Conservation (phyloP, 352 stramenopile genomes). For the Globisporangium spiculum region DNA sequence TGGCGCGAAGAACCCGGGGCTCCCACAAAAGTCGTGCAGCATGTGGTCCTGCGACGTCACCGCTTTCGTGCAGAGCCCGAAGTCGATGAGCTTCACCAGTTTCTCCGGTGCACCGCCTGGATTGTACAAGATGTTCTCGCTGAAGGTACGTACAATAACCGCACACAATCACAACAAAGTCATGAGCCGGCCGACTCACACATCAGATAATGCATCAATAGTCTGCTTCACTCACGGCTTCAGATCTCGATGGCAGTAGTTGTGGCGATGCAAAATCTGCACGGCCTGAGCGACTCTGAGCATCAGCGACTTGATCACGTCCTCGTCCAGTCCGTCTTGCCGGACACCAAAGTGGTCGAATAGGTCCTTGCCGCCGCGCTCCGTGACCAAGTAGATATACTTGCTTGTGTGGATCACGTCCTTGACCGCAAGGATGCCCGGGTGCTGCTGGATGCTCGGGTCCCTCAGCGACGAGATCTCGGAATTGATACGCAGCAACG, state of each 20-base stretch:
- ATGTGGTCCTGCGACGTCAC: slow-evolving; percentile 27
- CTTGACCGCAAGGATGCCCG: slow-evolving; percentile 57
- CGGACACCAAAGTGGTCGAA: slow-evolving; percentile 76
- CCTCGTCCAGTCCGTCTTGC: slow-evolving; percentile 44
- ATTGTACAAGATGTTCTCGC: slow-evolving; percentile 71
- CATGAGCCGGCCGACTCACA: neutral
- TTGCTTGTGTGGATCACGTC: slow-evolving; percentile 80
- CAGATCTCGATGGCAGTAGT: slow-evolving; percentile 78
- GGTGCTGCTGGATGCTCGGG: slow-evolving; percentile 42
- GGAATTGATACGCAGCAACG: slow-evolving; percentile 70
- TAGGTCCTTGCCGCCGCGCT: slow-evolving; percentile 78
- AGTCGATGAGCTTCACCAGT: slow-evolving; percentile 76
- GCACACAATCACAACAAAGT: neutral
- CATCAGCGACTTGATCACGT: slow-evolving; percentile 40
- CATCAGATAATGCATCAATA: too few species aligned
- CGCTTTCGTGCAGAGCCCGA: slow-evolving; percentile 68
- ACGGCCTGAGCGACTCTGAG: slow-evolving; percentile 48
- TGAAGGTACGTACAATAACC: slow-evolving; percentile 12
- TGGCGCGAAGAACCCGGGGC: slow-evolving; percentile 82
- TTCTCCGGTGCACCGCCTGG: slow-evolving; percentile 23
- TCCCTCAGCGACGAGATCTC: slow-evolving; percentile 81
- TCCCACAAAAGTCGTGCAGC: slow-evolving; percentile 78
- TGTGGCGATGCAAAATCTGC: slow-evolving; percentile 50
- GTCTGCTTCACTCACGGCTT: slow-evolving; percentile 46
- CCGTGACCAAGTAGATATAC: slow-evolving; percentile 83